Base-by-base conservation (phyloP, 164 flowering plant species). In the Euptelea pleiosperma region DNA sequence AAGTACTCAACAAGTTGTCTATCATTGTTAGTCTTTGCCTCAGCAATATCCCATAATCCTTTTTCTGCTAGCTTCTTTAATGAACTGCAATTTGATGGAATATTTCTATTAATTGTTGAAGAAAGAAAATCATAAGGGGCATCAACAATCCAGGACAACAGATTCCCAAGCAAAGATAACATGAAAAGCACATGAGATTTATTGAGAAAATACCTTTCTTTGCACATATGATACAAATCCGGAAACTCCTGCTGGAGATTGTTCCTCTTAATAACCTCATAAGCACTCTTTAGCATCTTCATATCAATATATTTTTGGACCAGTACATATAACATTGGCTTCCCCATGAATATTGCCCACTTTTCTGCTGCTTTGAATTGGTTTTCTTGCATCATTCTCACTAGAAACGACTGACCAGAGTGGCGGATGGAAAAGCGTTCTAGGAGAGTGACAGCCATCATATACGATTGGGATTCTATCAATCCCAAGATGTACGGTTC, bases 21-120 rank as follows among this genome's bases (percentile, higher is more conserved):
- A 57, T 87, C 74, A 40, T 66, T 68, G 46, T 82, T 78, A 34
- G 89, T 65, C 70, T 58, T 87, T 31, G 55, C 60, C 75, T 93
- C 99, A 8, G 97, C 97, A 58, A 88, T 54, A 58, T 88, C 97
- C 99, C 99, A 93, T 68, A 81, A 80, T 43, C 91, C 97, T 69
- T 88, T 93, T 71, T 91, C 97, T 36, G 86, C 97, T 19, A 88
- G 77, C 69, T 75, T 85, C 72, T 89, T 91, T 18, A 93, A 56
- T 37, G 81, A 63, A 59, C 99, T 93, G 85, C 68, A 78, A 48
- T 33, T 58, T 49, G 55, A 61, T 46, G 44, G 19, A 71, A 45
- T 30, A 18, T 26, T 46, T 19, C 35, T 34, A 48, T 46, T 24
- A 31, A 49, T 30, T 43, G 12, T 33, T 34, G 26, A 42, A 1